Conservation (phyloP, 352 stramenopile species). For the Pythium sukuiense region DNA sequence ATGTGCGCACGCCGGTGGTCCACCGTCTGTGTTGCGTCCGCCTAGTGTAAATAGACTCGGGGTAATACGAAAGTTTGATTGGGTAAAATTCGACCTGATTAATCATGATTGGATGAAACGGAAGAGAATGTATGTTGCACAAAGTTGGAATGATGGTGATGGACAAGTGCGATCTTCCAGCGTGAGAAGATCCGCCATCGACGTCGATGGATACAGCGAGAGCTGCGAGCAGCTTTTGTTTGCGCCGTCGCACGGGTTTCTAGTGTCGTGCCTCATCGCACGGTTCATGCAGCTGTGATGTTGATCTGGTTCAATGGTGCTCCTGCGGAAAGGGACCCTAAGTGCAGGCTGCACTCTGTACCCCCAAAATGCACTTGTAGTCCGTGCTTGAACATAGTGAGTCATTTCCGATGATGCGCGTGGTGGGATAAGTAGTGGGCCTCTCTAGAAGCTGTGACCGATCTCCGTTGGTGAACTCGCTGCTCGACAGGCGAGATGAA, state of each 20-base stretch:
- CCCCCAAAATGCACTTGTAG: too few relatives aligned
- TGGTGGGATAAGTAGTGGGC: too few relatives aligned
- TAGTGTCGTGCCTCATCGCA: too few relatives aligned
- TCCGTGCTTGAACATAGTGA: too few relatives aligned
- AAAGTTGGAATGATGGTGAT: not conserved
- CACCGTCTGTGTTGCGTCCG: slow-evolving; percentile 17
- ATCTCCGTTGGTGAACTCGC: too few relatives aligned
- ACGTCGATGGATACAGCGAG: not conserved
- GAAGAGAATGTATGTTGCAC: not conserved
- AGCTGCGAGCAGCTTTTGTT: not conserved
- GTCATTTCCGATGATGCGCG: too few relatives aligned
- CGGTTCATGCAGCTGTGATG: too few relatives aligned
- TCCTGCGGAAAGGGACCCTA: too few relatives aligned
- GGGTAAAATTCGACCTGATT: not conserved
- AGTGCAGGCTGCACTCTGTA: too few relatives aligned
- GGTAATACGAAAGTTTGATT: not conserved
- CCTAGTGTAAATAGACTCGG: not conserved
- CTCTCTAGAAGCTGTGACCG: too few relatives aligned
- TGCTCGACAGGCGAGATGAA: too few relatives aligned
- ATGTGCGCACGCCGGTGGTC: not conserved
- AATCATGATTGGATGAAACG: not conserved
- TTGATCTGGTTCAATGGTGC: too few relatives aligned
- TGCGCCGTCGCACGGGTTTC: not conserved
- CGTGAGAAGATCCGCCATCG: not conserved
- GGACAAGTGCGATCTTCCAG: not conserved